Base-by-base conservation (phyloP, 2,329 filamentous ascomycete genomes). In the Albophoma yamanashiensis region DNA sequence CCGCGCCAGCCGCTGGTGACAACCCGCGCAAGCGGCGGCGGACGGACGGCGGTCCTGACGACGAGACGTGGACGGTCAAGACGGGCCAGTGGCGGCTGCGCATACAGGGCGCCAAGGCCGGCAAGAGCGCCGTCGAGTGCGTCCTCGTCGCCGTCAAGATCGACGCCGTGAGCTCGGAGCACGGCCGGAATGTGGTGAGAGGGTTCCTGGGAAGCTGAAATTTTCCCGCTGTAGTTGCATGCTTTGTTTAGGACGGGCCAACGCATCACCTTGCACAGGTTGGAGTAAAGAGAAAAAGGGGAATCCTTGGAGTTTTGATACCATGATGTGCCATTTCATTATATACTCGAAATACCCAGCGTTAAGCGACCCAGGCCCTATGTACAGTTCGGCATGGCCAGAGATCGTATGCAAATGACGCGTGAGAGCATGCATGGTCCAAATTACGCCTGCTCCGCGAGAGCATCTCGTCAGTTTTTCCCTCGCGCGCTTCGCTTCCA, bases 121-220 rank as follows among this genome's bases (percentile, higher is more conserved):
- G 80, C 56, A 84, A 80, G 67, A 77, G 76, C 43, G 77, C 78
- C 2, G 79, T 87, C 60, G 88, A 93, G 73, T 88, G 90, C 61
- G 80, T 91, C 27, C 79, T 96, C 57, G 79, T 89, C 20, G 89
- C 86, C 0, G 89, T 92, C 40, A 91, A 89, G 72, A 70, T 96
- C 34, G 89, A 95, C 65, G 88, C 87, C 0, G 82, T 86, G 65
- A 87, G 81, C 58, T 81, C 79, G 9, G 85, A 93, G 73, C 77
- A 79, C 62, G 80, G 80, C 14, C 81, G 89, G 63, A 96, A 95
- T 74, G 74, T 74, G 57, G 72, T 78, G 57, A 81, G 89, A 63
- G 75, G 74, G 0, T 96, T 95, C 69, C 71, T 95, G 60, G 68
- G 63, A 20, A 59, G 59, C 42, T 71, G 58, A 67, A 14, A 3